Conservation (phyloP, 164 flowering plant genomes). For the Vitis vinifera region ASM3070453v1 NC_081818.1:1512501-1513000, state of each 20-base stretch:
- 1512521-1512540: constrained; percentile 32
- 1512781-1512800: not conserved
- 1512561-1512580: constrained; percentile 42
- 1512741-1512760: not conserved
- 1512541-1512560: constrained; percentile 30
- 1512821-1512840: not conserved
- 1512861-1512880: not conserved
- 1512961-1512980: not conserved
- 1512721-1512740: not conserved
- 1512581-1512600: constrained; percentile 28
- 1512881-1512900: no score
- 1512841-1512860: not conserved
- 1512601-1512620: constrained; percentile 35
- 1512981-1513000: not conserved
- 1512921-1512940: no score
- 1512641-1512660: constrained; percentile 38
- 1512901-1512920: not conserved
- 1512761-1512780: not conserved
- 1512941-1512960: no score
- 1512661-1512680: constrained; percentile 27
- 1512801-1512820: not conserved
- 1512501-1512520: constrained; percentile 26
- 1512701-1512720: not conserved
- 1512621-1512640: constrained; percentile 25
- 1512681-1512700: constrained; percentile 26